phyloP scores from a whole-genome alignment of 2,329 filamentous ascomycete species.

The Mycocentrospora acerina region DNA sequence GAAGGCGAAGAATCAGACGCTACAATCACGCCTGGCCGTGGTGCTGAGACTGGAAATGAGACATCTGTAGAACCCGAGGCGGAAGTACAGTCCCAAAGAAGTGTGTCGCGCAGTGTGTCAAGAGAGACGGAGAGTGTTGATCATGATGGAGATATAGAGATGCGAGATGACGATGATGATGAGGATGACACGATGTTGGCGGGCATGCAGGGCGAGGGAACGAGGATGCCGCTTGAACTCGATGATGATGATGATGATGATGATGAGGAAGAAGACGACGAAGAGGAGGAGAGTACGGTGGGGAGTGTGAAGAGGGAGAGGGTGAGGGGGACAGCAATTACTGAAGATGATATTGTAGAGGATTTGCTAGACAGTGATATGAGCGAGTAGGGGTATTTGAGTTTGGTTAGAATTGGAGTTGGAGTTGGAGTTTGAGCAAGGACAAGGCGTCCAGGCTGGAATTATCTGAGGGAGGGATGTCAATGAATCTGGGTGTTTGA shows the following conservation, averaged over 20 bases:
- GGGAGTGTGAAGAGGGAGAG: slow-evolving; percentile 2
- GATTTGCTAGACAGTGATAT: slow-evolving; percentile 34
- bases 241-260: slow-evolving; percentile 27
- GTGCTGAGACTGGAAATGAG: too few relatives aligned
- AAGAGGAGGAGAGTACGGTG: slow-evolving; percentile 5
- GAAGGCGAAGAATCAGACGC: slow-evolving; percentile 7
- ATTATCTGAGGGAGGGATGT: too few relatives aligned
- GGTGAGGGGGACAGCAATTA: slow-evolving; percentile 15
- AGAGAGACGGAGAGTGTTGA: slow-evolving; percentile 12
- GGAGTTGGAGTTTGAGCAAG: too few relatives aligned
- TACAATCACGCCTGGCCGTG: too few relatives aligned
- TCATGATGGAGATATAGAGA: slow-evolving; percentile 12
- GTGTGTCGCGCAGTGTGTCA: too few relatives aligned
- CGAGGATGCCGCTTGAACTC: slow-evolving; percentile 34
- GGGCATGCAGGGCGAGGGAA: slow-evolving; percentile 37
- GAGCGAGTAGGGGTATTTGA: slow-evolving; percentile 1
- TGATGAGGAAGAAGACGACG: slow-evolving; percentile 11
- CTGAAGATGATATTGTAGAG: slow-evolving; percentile 39
- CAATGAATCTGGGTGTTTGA: too few relatives aligned
- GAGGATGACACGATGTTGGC: slow-evolving; percentile 38
- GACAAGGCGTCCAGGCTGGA: too few relatives aligned
- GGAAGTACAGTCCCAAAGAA: too few relatives aligned
- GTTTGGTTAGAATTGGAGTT: too few relatives aligned
- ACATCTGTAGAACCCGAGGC: too few relatives aligned
- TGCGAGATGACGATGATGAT: slow-evolving; percentile 18